Conservation (phyloP, 2,329 filamentous ascomycete species). For the Fusarium redolens region DNA sequence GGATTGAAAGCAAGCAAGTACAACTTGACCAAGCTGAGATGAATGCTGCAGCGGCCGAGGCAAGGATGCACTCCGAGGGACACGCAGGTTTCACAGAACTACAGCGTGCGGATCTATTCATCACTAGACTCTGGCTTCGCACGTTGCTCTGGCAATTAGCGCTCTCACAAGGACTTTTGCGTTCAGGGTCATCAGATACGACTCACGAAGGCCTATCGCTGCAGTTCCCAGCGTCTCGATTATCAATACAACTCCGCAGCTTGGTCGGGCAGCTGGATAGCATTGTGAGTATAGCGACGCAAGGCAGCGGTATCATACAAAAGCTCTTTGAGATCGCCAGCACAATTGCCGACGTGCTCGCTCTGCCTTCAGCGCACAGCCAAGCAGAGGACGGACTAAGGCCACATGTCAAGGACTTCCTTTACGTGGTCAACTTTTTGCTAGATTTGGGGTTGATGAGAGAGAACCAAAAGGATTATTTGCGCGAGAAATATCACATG, state of each 20-base stretch:
- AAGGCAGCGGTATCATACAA: conserved; percentile 67
- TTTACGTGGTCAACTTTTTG: conserved; percentile 63
- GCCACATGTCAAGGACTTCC: conserved; percentile 63
- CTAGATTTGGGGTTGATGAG: conserved; percentile 61
- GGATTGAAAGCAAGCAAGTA: conserved; percentile 55
- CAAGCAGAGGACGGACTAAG: conserved; percentile 56
- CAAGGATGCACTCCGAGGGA: conserved; percentile 42
- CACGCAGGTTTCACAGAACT: conserved; percentile 50
- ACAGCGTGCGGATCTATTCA: conserved; percentile 55
- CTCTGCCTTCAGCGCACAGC: conserved; percentile 57
- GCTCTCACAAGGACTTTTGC: conserved; percentile 53
- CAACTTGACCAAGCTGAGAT: conserved; percentile 54
- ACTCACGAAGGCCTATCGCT: conserved; percentile 53
- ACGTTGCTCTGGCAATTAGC: conserved; percentile 57
- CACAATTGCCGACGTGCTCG: conserved; percentile 68
- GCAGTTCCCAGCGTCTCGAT: conserved; percentile 53
- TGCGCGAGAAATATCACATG: conserved; percentile 54
- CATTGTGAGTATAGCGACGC: conserved; percentile 61
- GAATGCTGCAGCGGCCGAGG: conserved; percentile 46
- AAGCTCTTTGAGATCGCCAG: conserved; percentile 71
- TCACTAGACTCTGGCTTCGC: conserved; percentile 56
- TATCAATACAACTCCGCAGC: conserved; percentile 53
- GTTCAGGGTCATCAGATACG: conserved; percentile 47
- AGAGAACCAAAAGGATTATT: conserved; percentile 56
- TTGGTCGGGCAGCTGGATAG: conserved; percentile 52